These are phyloP conservation scores for Dichotomopilus funicola DNA, from an alignment of 2,329 filamentous ascomycete genomes.

Conservation along the genomic window DNA sequence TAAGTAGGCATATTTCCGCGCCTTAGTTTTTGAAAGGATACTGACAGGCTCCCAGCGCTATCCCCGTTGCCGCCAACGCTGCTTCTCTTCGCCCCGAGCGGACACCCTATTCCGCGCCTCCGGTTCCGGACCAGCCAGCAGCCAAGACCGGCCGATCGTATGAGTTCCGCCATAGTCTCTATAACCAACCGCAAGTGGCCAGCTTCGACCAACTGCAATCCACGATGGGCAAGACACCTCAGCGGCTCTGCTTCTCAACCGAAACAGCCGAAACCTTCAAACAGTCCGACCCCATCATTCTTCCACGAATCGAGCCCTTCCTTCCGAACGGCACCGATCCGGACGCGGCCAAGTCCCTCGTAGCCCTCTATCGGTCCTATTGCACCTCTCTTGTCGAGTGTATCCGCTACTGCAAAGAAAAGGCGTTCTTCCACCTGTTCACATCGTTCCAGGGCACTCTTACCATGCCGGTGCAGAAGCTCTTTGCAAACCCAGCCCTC, in stretches of 20 bases:
- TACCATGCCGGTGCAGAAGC: slow-evolving; percentile 91
- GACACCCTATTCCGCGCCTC: slow-evolving; percentile 35
- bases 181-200: slow-evolving; percentile 51
- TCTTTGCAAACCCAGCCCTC: slow-evolving; percentile 74
- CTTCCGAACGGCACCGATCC: slow-evolving; percentile 75
- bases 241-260: slow-evolving; percentile 55
- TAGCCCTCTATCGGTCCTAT: slow-evolving; percentile 85
- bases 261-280: slow-evolving; percentile 49
- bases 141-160: slow-evolving; percentile 24
- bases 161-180: slow-evolving; percentile 44
- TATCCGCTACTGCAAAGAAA: slow-evolving; percentile 92
- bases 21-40: neutral
- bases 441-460: slow-evolving; percentile 93
- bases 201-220: slow-evolving; percentile 54
- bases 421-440: slow-evolving; percentile 91
- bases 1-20: slow-evolving; percentile 36
- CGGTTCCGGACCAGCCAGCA: slow-evolving; percentile 30
- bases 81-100: slow-evolving; percentile 25
- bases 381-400: slow-evolving; percentile 94
- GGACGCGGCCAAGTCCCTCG: slow-evolving; percentile 78
- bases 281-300: slow-evolving; percentile 63
- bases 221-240: slow-evolving; percentile 50
- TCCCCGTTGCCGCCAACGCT: slow-evolving; percentile 24
- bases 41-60: slow-evolving; percentile 28
- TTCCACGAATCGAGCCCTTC: slow-evolving; percentile 83